These are phyloP conservation scores for Phytomonas sp. DNA, from an alignment of 208 protist genomes.

Conservation along the genomic window DNA sequence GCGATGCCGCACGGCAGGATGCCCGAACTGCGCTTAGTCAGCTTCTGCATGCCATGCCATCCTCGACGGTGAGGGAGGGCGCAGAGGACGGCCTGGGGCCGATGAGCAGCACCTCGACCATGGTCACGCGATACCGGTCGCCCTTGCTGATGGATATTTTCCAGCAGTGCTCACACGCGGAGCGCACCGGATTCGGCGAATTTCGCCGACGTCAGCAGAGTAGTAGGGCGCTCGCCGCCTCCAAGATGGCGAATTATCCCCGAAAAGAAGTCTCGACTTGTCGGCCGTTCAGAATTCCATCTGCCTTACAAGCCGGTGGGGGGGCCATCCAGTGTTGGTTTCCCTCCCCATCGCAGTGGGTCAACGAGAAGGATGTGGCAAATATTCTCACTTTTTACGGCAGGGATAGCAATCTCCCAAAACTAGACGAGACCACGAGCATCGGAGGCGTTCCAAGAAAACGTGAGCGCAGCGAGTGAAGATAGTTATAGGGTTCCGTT, in stretches of 20 bases:
- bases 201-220: constrained; percentile 22
- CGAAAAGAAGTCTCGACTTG: constrained; percentile 24
- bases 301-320: constrained; percentile 22
- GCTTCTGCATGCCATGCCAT: neutral
- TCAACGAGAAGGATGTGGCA: constrained; percentile 46
- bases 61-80: neutral
- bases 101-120: constrained; percentile 4
- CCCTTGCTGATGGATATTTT: constrained; percentile 24
- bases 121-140: neutral
- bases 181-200: constrained; percentile 51
- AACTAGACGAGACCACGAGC: neutral
- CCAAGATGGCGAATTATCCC: constrained; percentile 37
- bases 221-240: neutral
- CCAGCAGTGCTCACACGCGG: constrained; percentile 34
- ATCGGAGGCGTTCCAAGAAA: neutral
- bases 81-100: neutral
- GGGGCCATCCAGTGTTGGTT: constrained; percentile 42
- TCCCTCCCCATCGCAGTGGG: constrained; percentile 46
- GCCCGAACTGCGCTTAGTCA: neutral
- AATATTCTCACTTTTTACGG: constrained; percentile 13
- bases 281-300: constrained; percentile 46
- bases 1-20: neutral
- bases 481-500: neutral
- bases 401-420: neutral
- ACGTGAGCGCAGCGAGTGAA: neutral